Percentiles rank a stretch among this genome's conserved stretches.
These are phyloP conservation scores for Verticillium alfalfae DNA, from an alignment of 2,329 filamentous ascomycete species.

Conservation along the genomic window DNA sequence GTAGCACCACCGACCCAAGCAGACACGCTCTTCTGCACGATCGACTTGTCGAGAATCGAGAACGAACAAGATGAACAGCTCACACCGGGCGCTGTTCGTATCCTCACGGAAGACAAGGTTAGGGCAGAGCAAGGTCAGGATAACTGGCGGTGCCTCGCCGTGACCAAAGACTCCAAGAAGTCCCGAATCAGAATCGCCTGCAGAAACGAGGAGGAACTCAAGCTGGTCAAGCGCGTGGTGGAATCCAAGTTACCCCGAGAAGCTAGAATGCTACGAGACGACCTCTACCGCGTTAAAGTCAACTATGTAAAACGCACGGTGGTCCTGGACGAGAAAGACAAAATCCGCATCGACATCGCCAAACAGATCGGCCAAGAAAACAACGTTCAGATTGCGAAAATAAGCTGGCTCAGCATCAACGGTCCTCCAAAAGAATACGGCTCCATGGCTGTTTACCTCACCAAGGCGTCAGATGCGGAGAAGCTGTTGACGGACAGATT, in stretches of 20 bases:
- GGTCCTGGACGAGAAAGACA: slow-evolving; percentile 13
- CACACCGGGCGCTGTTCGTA: no score
- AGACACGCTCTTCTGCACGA: no score
- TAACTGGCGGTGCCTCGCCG: no score
- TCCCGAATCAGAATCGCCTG: slow-evolving; percentile 8
- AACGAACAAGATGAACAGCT: no score
- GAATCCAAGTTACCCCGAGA: background rate
- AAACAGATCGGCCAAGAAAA: slow-evolving; percentile 16
- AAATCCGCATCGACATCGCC: slow-evolving; percentile 4
- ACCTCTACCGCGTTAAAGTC: background rate
- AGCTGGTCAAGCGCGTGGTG: background rate
- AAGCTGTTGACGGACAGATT: slow-evolving; percentile 13
- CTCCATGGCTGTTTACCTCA: slow-evolving; percentile 17
- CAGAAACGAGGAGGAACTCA: slow-evolving; percentile 13
- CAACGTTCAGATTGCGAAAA: slow-evolving; percentile 14
- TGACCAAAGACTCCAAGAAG: no score
- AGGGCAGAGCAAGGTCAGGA: no score
- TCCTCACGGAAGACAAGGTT: no score
- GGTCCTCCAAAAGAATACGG: slow-evolving; percentile 14
- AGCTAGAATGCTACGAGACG: background rate
- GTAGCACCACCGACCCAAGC: no score
- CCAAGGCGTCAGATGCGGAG: slow-evolving; percentile 10
- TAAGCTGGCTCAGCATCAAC: slow-evolving; percentile 16
- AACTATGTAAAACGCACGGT: slow-evolving; percentile 8
- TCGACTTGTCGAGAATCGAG: no score